Conservation (phyloP, 768 basidiomycete species). For the Collybiopsis luxurians region DNA sequence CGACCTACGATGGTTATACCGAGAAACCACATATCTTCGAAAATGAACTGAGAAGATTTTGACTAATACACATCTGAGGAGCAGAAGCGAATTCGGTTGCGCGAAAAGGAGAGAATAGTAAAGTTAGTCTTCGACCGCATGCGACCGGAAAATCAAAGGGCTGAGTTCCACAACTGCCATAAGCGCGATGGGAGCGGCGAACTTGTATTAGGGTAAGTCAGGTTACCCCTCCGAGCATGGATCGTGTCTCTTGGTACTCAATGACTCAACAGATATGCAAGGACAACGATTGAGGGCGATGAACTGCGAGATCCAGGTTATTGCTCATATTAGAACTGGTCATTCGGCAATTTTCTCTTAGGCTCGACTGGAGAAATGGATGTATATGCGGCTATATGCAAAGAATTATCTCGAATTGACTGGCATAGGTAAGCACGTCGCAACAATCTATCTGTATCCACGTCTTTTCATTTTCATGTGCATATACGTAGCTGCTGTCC, state of each 20-base stretch:
- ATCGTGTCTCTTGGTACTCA: no score
- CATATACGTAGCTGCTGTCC: constrained; percentile 20
- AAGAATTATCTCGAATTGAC: constrained; percentile 22
- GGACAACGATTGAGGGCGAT: constrained; percentile 23
- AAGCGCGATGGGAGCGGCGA: constrained; percentile 29
- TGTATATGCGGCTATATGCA: constrained; percentile 14
- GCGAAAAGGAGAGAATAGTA: constrained; percentile 9
- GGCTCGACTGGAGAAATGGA: not conserved
- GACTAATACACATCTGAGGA: not conserved
- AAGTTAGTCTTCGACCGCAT: constrained; percentile 18
- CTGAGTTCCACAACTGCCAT: constrained; percentile 24
- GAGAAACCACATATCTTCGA: not conserved
- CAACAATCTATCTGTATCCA: no score
- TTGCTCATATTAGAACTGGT: no score
- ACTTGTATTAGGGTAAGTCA: constrained; percentile 19
- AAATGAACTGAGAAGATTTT: not conserved
- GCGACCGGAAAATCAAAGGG: constrained; percentile 15
- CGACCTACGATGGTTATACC: constrained; percentile 10
- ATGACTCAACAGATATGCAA: not conserved
- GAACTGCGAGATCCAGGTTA: not conserved
- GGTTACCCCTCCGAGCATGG: no score
- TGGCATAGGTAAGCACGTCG: constrained; percentile 14
- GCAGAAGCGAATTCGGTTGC: not conserved
- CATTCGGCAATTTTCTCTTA: not conserved
- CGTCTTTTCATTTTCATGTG: no score